Base-by-base conservation (phyloP, 345 rosid species). In the Sonneratia caseolaris region DNA sequence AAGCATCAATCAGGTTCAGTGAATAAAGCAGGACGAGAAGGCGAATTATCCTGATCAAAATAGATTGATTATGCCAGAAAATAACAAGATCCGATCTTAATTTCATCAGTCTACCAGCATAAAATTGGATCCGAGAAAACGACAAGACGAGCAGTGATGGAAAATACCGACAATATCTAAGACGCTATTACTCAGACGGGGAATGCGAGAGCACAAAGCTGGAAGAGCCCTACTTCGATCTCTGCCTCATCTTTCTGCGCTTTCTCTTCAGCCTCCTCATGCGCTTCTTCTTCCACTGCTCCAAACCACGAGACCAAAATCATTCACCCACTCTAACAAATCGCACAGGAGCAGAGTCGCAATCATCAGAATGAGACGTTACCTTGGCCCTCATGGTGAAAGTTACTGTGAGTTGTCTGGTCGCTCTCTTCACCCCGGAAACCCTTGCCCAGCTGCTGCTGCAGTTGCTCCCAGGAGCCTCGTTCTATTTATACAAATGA, bases 261-360 rank as follows among this genome's bases (percentile, higher is more conserved):
- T 93, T 93, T 90, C 98, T 91, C 98, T 93, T 93, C 81, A 93
- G 62, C 80, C 98, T 91, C 80, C 97, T 93, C 98, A 93, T 91
- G 68, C 98, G 97, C 98, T 91, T 93, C 97, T 93, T 93, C 97
- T 93, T 93, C 97, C 98, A 93, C 97, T 93, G 81, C 36, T 69
- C 43, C 11, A 40, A 40, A 40, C 48, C 57, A n/a, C 55, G 9
- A 74, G 37, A 49, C 68, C 67, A 79, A 64, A 14, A 57, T 42
- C 45, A 69, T 19, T 56, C n/a, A 14, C 10, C 2, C 12, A 36
- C 19, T 32, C 48, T 37, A 14, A 36, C 66, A 43, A 72, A 5
- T 35, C 68, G 37, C 9, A 47, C 51, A 47, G 15, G 15, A 7
- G 51, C 14, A 7, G 13, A 47, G 51, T 9, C 13, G 51, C 0